These are phyloP conservation scores for Cyclotella kingstonii DNA, from an alignment of 108 stramenopile species.

Conservation along the genomic window DNA sequence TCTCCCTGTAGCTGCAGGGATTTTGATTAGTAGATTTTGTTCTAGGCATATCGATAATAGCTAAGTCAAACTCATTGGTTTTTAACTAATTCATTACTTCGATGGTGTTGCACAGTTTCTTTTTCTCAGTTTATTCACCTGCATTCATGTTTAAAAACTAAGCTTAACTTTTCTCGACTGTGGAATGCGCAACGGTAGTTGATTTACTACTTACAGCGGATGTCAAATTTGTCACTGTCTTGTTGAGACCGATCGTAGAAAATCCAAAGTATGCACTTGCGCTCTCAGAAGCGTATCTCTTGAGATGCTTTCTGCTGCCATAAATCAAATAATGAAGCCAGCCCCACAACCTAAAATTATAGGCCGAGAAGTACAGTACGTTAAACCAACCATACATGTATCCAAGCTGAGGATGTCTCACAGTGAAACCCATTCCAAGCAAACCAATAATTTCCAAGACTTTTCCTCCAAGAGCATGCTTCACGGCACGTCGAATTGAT, in stretches of 20 bases:
- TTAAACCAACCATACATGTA: conserved; percentile 29
- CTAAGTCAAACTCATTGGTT: too few species aligned
- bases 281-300: conserved; percentile 23
- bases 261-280: conserved; percentile 44
- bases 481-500: conserved; percentile 26
- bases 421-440: conserved; percentile 16
- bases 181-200: not conserved
- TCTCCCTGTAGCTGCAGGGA: conserved; percentile 50
- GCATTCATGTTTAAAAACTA: not conserved
- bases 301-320: conserved; percentile 42
- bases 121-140: too few species aligned
- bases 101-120: too few species aligned
- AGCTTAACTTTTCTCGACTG: not conserved
- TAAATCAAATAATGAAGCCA: conserved; percentile 40
- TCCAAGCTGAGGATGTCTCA: conserved; percentile 13
- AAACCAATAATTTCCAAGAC: conserved; percentile 26
- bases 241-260: conserved; percentile 41
- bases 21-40: not conserved
- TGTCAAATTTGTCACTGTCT: conserved; percentile 6
- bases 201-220: not conserved
- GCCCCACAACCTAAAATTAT: conserved; percentile 25
- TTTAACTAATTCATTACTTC: too few species aligned
- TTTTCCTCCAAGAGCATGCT: conserved; percentile 8
- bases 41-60: not conserved
- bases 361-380: conserved; percentile 18